phyloP scores from a whole-genome alignment of 176 grass and related monocot genomes.

The Bolboschoenus planiculmis region DNA sequence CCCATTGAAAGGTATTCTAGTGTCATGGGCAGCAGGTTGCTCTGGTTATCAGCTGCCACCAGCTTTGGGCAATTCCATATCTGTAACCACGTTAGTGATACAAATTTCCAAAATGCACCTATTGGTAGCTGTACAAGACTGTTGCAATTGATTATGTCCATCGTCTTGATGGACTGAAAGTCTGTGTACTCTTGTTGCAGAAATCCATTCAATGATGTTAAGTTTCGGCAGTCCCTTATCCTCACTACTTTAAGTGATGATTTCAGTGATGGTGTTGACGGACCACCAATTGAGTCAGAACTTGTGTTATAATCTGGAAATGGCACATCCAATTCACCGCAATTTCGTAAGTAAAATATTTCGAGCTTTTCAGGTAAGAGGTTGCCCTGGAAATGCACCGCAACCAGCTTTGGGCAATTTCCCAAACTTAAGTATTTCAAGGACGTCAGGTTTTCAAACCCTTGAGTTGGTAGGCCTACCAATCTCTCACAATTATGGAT shows the following conservation, averaged over 20 bases:
- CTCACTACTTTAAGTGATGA: background rate
- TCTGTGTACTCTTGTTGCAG: constrained; percentile 8
- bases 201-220: background rate
- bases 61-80: constrained; percentile 28
- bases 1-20: background rate
- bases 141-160: constrained; percentile 22
- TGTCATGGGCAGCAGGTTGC: background rate
- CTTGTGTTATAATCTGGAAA: background rate
- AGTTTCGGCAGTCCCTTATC: background rate
- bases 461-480: constrained; percentile 14
- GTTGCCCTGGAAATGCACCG: background rate
- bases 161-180: background rate
- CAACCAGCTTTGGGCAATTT: constrained; percentile 22
- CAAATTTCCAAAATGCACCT: constrained; percentile 17
- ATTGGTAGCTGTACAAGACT: constrained; percentile 14
- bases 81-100: background rate
- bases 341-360: constrained; percentile 12
- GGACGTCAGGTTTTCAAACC: background rate
- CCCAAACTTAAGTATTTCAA: constrained; percentile 13
- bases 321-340: constrained; percentile 24
- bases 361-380: constrained; percentile 1
- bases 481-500: constrained; percentile 26
- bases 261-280: background rate
- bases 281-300: background rate
- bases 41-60: background rate